These are phyloP conservation scores for Ceratobasidium sp. DNA, from an alignment of 1,284 basidiomycete genomes.

Conservation along the genomic window DNA sequence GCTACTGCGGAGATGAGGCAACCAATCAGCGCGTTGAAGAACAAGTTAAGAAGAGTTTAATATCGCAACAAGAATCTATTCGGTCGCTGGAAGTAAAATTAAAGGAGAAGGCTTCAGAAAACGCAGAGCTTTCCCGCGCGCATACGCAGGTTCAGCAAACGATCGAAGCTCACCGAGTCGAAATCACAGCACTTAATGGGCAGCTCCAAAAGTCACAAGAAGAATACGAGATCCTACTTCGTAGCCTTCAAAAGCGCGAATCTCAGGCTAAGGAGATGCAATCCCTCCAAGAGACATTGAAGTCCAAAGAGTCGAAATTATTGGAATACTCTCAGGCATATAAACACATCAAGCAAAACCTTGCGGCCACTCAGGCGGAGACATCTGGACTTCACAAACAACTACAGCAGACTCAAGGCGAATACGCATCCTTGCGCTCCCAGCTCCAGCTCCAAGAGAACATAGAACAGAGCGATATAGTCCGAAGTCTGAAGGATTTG, in stretches of 20 bases:
- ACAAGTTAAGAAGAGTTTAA: too few species aligned
- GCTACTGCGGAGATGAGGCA: too few species aligned
- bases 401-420: conserved; percentile 4
- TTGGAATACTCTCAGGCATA: too few species aligned
- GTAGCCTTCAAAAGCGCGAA: conserved; percentile 32
- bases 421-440: conserved; percentile 23
- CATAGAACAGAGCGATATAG: conserved; percentile 29
- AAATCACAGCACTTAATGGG: neutral
- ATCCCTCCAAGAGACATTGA: neutral
- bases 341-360: neutral
- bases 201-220: neutral
- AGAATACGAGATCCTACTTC: conserved; percentile 3
- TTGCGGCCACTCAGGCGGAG: neutral
- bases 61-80: neutral
- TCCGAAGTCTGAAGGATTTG: conserved; percentile 5
- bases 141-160: neutral
- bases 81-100: neutral
- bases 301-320: neutral
- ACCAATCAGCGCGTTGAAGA: too few species aligned
- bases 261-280: neutral
- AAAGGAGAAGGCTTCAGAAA: neutral
- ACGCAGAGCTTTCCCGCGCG: neutral
- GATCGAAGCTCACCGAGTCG: neutral
- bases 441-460: conserved; percentile 37
- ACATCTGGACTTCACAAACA: neutral